phyloP scores from a whole-genome alignment of 352 stramenopile genomes.

The Pythium chondricola region DNA sequence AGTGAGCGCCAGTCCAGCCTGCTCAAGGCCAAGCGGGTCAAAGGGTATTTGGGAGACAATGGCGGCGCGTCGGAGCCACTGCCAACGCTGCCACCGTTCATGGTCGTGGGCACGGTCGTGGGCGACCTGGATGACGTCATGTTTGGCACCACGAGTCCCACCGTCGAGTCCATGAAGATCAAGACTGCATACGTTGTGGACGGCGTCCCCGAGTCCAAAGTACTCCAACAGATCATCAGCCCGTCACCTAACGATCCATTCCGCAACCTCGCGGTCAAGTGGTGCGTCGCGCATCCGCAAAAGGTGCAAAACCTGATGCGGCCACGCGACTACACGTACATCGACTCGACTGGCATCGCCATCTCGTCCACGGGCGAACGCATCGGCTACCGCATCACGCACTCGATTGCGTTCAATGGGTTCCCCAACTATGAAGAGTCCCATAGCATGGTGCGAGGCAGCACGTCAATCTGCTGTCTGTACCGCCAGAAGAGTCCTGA shows the following conservation, averaged over 20 bases:
- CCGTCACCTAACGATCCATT: slow-evolving; percentile 8
- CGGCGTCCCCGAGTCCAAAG: slow-evolving; percentile 5
- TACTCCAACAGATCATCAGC: slow-evolving; percentile 4
- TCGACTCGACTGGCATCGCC: slow-evolving; percentile 36
- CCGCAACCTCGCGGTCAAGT: slow-evolving; percentile 7
- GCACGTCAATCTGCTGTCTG: slow-evolving; percentile 30
- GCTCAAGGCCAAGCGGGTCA: slow-evolving; percentile 1
- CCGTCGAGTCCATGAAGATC: slow-evolving; percentile 3
- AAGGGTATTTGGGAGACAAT: slow-evolving; percentile 1
- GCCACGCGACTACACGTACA: slow-evolving; percentile 33
- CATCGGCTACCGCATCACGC: slow-evolving; percentile 41
- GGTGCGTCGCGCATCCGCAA: slow-evolving; percentile 1
- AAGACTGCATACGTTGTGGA: slow-evolving; percentile 12
- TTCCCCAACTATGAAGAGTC: slow-evolving; percentile 15
- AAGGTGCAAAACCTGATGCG: slow-evolving; percentile 13
- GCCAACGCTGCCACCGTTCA: neutral
- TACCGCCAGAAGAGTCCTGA: slow-evolving; percentile 34
- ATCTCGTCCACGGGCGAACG: slow-evolving; percentile 27
- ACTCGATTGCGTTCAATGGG: slow-evolving; percentile 33
- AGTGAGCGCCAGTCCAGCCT: slow-evolving; percentile 9
- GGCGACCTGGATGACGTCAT: slow-evolving; percentile 22
- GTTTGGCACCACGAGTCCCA: slow-evolving; percentile 1
- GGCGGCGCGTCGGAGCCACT: neutral
- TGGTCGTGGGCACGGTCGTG: slow-evolving; percentile 19
- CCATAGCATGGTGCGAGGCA: slow-evolving; percentile 26